Conservation (phyloP, 2,329 filamentous ascomycete genomes). For the Scleromitrula shiraiana region DNA sequence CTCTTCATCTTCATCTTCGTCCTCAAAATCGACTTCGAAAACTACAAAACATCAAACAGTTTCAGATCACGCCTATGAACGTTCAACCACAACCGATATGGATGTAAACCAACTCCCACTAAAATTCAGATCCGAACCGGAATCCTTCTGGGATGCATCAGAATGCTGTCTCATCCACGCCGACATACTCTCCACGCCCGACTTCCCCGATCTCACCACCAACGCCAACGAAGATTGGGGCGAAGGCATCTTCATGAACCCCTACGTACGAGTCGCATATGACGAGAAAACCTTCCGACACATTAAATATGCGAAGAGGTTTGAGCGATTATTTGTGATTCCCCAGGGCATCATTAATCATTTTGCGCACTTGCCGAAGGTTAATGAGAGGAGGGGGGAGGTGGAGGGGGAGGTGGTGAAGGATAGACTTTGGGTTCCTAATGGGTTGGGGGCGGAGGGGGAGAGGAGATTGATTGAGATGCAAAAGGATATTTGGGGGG, state of each 20-base stretch:
- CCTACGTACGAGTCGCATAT: slow-evolving; percentile 66
- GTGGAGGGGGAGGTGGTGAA: slow-evolving; percentile 45
- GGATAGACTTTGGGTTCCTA: slow-evolving; percentile 42
- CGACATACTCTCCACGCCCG: slow-evolving; percentile 33
- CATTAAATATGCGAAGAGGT: slow-evolving; percentile 52
- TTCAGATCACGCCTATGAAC: slow-evolving; percentile 12
- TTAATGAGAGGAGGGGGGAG: slow-evolving; percentile 54
- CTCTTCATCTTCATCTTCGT: too few relatives aligned
- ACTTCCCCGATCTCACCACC: slow-evolving; percentile 6
- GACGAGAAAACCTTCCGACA: slow-evolving; percentile 46
- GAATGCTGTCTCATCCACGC: slow-evolving; percentile 55
- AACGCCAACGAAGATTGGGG: slow-evolving; percentile 24
- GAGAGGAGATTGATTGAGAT: slow-evolving; percentile 8
- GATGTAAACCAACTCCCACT: slow-evolving; percentile 13
- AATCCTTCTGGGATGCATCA: slow-evolving; percentile 54
- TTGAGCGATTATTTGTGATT: slow-evolving; percentile 55
- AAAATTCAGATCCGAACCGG: slow-evolving; percentile 47
- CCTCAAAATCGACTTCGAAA: not conserved
- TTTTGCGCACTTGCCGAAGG: slow-evolving; percentile 47
- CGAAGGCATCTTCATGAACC: slow-evolving; percentile 64
- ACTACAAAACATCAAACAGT: not conserved
- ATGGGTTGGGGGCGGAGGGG: slow-evolving; percentile 24
- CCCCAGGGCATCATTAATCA: slow-evolving; percentile 51
- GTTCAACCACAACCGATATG: not conserved
- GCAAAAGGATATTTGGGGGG: slow-evolving; percentile 19